phyloP scores from a whole-genome alignment of 2,329 filamentous ascomycete genomes.

The Verticillium longisporum region DNA sequence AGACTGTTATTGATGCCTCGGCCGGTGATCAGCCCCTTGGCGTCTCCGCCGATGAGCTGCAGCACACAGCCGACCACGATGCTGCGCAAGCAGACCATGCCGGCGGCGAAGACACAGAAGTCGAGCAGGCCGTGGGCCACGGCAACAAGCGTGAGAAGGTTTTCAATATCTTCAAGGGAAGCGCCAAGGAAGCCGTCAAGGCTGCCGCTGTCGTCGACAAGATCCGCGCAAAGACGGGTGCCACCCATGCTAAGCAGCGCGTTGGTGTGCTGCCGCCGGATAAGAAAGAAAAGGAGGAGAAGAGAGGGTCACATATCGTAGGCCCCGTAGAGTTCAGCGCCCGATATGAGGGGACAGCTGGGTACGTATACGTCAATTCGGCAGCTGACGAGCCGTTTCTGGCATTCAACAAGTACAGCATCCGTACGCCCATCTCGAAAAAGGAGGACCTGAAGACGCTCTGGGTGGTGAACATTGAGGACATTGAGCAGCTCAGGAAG shows the following conservation, averaged over 20 bases:
- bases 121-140: neutral
- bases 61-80: neutral
- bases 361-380: conserved; percentile 1
- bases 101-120: conserved; percentile 1
- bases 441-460: neutral
- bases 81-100: neutral
- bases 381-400: neutral
- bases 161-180: conserved; percentile 4
- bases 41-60: neutral
- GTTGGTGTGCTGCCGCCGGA: neutral
- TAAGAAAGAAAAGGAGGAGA: neutral
- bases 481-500: conserved; percentile 1
- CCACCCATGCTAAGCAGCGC: neutral
- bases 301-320: neutral
- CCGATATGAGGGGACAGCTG: neutral
- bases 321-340: conserved; percentile 4
- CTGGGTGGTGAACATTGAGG: neutral
- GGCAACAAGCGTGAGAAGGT: conserved; percentile 2
- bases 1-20: neutral
- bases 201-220: conserved; percentile 2
- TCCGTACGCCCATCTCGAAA: neutral
- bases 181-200: conserved; percentile 4
- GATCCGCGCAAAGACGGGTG: conserved; percentile 3
- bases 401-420: neutral
- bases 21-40: conserved; percentile 3